phyloP scores from a whole-genome alignment of 192 early-diverging fungal species.

The Coemansia sp. region DNA sequence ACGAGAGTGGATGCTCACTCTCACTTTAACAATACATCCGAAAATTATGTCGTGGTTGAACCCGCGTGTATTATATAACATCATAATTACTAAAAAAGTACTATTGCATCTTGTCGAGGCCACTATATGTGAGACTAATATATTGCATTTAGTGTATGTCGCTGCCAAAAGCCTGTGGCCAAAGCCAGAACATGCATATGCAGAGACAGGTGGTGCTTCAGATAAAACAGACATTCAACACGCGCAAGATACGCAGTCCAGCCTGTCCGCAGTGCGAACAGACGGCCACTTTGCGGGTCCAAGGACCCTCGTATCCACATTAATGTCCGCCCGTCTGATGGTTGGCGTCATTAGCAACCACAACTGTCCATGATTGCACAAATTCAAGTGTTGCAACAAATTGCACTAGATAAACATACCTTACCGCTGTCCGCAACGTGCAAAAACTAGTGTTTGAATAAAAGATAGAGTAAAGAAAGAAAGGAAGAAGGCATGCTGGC shows the following conservation, averaged over 20 bases:
- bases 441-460: background rate
- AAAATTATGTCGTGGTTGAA: background rate
- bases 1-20: background rate
- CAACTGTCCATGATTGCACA: background rate
- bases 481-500: background rate
- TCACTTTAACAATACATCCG: background rate
- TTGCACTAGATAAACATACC: background rate
- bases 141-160: background rate
- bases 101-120: background rate
- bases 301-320: slow-evolving; percentile 38
- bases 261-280: slow-evolving; percentile 9
- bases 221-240: slow-evolving; percentile 56
- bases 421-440: background rate
- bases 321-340: slow-evolving; percentile 55
- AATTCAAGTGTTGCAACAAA: background rate
- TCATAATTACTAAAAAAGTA: background rate
- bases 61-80: background rate
- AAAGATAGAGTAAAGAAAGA: background rate
- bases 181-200: background rate
- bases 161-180: background rate
- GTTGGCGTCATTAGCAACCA: slow-evolving; percentile 42
- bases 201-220: slow-evolving; percentile 28
- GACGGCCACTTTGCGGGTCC: slow-evolving; percentile 47
- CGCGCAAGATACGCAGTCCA: slow-evolving; percentile 50
- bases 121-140: background rate